Percentiles rank a stretch among this genome's conserved stretches.
Conservation (phyloP, 352 stramenopile genomes). For the Phytophthora constricta region DNA sequence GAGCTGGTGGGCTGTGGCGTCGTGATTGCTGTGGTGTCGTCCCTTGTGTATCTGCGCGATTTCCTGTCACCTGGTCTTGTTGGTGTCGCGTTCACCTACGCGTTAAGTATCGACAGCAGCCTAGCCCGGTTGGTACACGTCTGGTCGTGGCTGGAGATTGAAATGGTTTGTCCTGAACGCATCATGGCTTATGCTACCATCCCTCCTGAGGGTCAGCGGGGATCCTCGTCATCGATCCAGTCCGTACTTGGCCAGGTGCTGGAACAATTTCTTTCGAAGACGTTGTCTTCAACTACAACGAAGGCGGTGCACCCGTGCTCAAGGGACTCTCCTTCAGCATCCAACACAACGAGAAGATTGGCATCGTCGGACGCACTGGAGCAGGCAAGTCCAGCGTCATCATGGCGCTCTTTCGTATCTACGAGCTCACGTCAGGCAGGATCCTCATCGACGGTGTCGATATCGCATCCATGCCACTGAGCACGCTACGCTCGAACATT, state of each 20-base stretch:
- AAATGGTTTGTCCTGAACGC: conserved; percentile 55
- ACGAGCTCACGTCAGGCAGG: conserved; percentile 66
- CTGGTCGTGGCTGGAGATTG: conserved; percentile 50
- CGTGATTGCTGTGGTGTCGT: conserved; percentile 24
- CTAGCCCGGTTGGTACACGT: conserved; percentile 70
- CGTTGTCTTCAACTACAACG: conserved; percentile 27
- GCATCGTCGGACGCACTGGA: conserved; percentile 88
- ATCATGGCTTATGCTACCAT: conserved; percentile 37
- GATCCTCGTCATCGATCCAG: conserved; percentile 13
- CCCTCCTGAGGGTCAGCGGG: background rate
- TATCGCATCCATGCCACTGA: conserved; percentile 39
- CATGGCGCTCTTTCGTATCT: conserved; percentile 85
- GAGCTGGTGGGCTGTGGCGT: conserved; percentile 32
- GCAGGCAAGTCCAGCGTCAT: conserved; percentile 85
- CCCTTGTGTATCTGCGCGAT: conserved; percentile 27
- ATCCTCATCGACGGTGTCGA: conserved; percentile 52
- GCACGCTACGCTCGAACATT: conserved; percentile 33
- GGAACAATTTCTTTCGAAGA: conserved; percentile 20
- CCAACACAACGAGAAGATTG: conserved; percentile 64
- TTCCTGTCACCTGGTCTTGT: conserved; percentile 55
- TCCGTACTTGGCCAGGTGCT: conserved; percentile 3
- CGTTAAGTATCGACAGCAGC: conserved; percentile 70
- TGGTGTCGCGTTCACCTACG: conserved; percentile 81
- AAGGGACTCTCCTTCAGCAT: conserved; percentile 21
- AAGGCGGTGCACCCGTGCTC: conserved; percentile 11